Conservation (phyloP, 345 rosid genomes). For the Dimocarpus longan region DNA sequence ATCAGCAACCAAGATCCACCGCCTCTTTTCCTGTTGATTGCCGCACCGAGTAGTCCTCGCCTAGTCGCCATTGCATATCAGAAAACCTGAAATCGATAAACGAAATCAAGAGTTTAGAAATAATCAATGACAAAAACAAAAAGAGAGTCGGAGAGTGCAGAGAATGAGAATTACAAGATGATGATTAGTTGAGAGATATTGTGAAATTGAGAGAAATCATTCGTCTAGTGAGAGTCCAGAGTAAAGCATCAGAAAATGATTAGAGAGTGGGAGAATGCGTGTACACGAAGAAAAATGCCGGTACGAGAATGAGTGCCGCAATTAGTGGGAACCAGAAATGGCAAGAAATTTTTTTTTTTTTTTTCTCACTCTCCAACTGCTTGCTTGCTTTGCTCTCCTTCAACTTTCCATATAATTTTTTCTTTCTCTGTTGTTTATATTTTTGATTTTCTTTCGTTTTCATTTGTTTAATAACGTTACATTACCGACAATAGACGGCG, state of each 20-base stretch:
- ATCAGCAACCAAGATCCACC: constrained; percentile 66
- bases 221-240: constrained; percentile 14
- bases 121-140: neutral
- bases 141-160: neutral
- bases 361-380: neutral
- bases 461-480: neutral
- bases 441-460: neutral
- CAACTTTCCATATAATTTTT: neutral
- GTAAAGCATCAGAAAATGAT: constrained; percentile 24
- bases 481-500: constrained; percentile 14
- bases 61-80: constrained; percentile 64
- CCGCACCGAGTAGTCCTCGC: constrained; percentile 53
- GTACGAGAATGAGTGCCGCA: neutral
- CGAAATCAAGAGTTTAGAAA: neutral
- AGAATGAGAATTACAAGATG: constrained; percentile 25
- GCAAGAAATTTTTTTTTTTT: neutral
- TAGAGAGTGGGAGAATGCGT: constrained; percentile 2
- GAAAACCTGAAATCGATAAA: constrained; percentile 34
- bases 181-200: constrained; percentile 31
- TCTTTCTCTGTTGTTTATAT: neutral
- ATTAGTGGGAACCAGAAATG: neutral
- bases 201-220: constrained; percentile 15
- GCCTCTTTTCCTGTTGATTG: constrained; percentile 44
- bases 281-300: constrained; percentile 21
- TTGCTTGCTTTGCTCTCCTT: neutral